Evolutionary conservation across 2,329 filamentous ascomycete genomes (phyloP), one percentile per base, ranked within the genome.

Genomic region (Pseudocercospora crystallina): DNA sequence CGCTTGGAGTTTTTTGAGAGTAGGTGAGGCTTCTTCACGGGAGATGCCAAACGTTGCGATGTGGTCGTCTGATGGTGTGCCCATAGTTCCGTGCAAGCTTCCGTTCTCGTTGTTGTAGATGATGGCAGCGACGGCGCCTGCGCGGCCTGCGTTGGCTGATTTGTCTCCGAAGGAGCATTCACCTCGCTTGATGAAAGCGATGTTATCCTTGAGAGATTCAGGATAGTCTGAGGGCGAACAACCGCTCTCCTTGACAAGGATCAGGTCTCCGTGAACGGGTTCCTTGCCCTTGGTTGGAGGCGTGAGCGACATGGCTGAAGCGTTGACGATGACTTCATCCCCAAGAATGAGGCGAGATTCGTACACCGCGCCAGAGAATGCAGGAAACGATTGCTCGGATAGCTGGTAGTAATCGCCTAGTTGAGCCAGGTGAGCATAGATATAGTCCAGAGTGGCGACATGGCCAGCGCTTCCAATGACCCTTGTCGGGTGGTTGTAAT

Each of bases 21-120:
- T 48, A 2, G 49, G 39, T 29, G 34, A 31, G 11, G 57, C 59
- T 20, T 61, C 59, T 35, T 61, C 59, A 3, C 42, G 42, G 2
- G 80, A 80, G 15, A 91, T 72, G 1, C 85, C 85, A 54, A 90
- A 84, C 0, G 84, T 89, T 1, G 87, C 82, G 7, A 88, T 74
- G 59, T 89, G 81, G 5, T 74, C 66, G 1, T 72, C 80, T 12
- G 84, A 86, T 3, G 94, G 75, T 1, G 87, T 91, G 37, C 87
- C 89, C 29, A 61, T 54, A 1, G 54, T 56, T 12, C 59, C 54
- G 9, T 54, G 49, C 43, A 82, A 86, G 1, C 78, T 71, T 1
- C 83, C 82, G 58, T 77, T 71, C 2, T 83, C 82, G 59, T 84
- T 86, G 74, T 92, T 90, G 72, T 89, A 92, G 43, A 94, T 76